Evolutionary conservation across 169 alveolate species (phyloP).

Genomic region (Plasmodium coatneyi): DNA sequence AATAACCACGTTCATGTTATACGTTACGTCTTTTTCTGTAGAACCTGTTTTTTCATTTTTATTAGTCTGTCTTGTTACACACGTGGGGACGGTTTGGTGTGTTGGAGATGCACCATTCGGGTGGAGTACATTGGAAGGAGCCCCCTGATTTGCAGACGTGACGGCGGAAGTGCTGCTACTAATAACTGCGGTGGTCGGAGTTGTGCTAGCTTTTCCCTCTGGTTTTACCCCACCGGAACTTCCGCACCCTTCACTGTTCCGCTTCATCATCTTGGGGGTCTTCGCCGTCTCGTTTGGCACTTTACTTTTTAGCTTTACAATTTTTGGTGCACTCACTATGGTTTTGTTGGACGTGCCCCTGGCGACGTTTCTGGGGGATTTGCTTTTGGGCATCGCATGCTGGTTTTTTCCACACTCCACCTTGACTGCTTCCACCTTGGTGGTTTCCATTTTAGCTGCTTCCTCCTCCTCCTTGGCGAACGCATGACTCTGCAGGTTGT

Average conservation of each 20-base stretch:
- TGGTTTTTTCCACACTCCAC: not conserved
- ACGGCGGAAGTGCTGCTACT: not conserved
- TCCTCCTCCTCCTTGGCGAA: not conserved
- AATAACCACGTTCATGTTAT: conserved; percentile 70
- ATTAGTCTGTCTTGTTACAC: not conserved
- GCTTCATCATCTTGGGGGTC: conserved; percentile 29
- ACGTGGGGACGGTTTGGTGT: not conserved
- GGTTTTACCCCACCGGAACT: not conserved
- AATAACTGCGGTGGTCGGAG: not conserved
- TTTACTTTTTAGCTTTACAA: not conserved
- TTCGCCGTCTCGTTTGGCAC: not conserved
- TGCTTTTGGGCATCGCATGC: not conserved
- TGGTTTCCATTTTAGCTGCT: not conserved
- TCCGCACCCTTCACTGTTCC: conserved; percentile 1
- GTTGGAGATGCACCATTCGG: not conserved
- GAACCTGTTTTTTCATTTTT: conserved; percentile 1
- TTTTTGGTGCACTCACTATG: not conserved
- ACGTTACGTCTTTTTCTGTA: conserved; percentile 28
- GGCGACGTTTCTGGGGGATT: conserved; percentile 15
- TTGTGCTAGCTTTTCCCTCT: not conserved
- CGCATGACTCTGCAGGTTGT: not conserved
- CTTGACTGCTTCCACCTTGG: not conserved
- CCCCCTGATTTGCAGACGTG: not conserved
- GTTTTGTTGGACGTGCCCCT: not conserved
- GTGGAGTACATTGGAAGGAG: not conserved